Conservation (phyloP, 371 early-diverging fungal genomes). For the Thermomucor indicae-seudaticae region DNA sequence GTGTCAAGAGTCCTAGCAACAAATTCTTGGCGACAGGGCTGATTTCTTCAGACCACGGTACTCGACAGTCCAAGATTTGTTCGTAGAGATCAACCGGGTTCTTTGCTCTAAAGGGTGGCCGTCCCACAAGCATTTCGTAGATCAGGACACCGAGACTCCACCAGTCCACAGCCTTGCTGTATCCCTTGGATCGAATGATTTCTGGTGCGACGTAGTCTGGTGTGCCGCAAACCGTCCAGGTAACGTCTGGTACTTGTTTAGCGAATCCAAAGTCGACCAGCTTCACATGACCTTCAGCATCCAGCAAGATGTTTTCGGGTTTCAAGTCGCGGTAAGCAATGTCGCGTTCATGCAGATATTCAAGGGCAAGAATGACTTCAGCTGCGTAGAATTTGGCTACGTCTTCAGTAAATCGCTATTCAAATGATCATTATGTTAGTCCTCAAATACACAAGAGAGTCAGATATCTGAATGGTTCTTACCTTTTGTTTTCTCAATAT, state of each 20-base stretch:
- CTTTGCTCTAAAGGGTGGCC: slow-evolving; percentile 94
- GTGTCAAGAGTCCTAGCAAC: slow-evolving; percentile 77
- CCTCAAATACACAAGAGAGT: no score
- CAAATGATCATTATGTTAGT: slow-evolving; percentile 54
- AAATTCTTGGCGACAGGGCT: slow-evolving; percentile 88
- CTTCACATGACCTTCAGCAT: slow-evolving; percentile 89
- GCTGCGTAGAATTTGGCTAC: slow-evolving; percentile 83
- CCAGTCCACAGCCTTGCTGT: slow-evolving; percentile 96
- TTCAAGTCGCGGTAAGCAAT: slow-evolving; percentile 93
- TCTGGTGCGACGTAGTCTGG: slow-evolving; percentile 99
- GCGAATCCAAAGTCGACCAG: slow-evolving; percentile 99
- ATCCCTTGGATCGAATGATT: slow-evolving; percentile 93
- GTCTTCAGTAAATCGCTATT: slow-evolving; percentile 79
- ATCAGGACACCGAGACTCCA: slow-evolving; percentile 94
- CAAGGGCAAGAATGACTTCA: slow-evolving; percentile 71
- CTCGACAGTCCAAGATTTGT: slow-evolving; percentile 68
- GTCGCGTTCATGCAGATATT: slow-evolving; percentile 85
- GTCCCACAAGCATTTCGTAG: slow-evolving; percentile 66
- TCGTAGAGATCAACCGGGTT: slow-evolving; percentile 84
- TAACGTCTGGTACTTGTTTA: slow-evolving; percentile 87
- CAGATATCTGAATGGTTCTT: slow-evolving; percentile 29
- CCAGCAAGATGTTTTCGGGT: slow-evolving; percentile 89
- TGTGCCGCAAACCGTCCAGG: slow-evolving; percentile 97
- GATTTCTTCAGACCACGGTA: slow-evolving; percentile 81
- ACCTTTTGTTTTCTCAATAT: slow-evolving; percentile 65